Conservation (phyloP, 805 yeast genomes). For the Debaryomyces prosopidis region DNA sequence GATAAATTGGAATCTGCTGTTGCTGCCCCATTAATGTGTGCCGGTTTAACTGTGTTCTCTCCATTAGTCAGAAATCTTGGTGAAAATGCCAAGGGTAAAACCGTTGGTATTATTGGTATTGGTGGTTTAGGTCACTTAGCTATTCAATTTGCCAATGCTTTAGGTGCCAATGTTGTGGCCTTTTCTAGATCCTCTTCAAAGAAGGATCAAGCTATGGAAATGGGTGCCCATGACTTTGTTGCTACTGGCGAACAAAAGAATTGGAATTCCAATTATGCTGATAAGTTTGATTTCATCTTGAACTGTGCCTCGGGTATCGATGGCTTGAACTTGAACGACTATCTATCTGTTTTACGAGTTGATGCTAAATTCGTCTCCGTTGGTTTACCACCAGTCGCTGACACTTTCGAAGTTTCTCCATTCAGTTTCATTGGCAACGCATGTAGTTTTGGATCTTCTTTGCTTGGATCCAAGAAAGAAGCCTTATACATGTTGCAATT, state of each 20-base stretch:
- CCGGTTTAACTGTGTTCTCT: constrained; percentile 55
- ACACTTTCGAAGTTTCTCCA: constrained; percentile 23
- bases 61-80: constrained; percentile 49
- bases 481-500: constrained; percentile 36
- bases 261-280: constrained; percentile 22
- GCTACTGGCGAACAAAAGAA: constrained; percentile 43
- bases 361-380: constrained; percentile 27
- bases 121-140: constrained; percentile 72
- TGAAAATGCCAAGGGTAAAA: constrained; percentile 28
- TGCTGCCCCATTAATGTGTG: constrained; percentile 59
- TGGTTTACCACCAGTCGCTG: constrained; percentile 25
- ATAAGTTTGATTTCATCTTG: constrained; percentile 52
- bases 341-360: constrained; percentile 37
- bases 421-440: constrained; percentile 29
- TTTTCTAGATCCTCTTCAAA: constrained; percentile 52
- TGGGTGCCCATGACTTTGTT: constrained; percentile 58
- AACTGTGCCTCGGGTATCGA: constrained; percentile 53
- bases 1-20: constrained; percentile 39
- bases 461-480: constrained; percentile 37
- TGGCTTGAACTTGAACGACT: constrained; percentile 51
- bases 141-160: constrained; percentile 57
- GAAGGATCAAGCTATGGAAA: constrained; percentile 49
- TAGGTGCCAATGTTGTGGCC: constrained; percentile 65
- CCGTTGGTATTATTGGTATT: constrained; percentile 61
- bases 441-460: constrained; percentile 29